These are phyloP conservation scores for Coemansia sp. DNA, from an alignment of 192 early-diverging fungal species.

Conservation along the genomic window DNA sequence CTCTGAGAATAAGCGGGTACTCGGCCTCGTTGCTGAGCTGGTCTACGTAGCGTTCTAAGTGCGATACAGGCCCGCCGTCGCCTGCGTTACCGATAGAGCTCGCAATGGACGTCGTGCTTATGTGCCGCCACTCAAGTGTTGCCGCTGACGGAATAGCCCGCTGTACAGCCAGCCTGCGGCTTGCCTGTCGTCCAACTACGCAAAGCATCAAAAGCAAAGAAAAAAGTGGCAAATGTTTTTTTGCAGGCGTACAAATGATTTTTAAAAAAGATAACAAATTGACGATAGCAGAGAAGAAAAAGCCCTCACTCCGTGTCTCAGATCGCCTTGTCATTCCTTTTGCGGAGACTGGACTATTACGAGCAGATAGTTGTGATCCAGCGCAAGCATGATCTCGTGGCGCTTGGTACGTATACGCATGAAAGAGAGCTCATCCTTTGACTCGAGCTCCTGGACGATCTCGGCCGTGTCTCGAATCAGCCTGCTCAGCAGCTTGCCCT, in stretches of 20 bases:
- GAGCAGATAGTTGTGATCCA: constrained; percentile 56
- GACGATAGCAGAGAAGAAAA: background rate
- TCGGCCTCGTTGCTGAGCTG: constrained; percentile 8
- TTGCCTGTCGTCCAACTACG: background rate
- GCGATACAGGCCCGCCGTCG: background rate
- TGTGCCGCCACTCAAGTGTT: background rate
- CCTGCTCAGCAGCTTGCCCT: constrained; percentile 80
- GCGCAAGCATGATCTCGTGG: constrained; percentile 95
- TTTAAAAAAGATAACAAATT: background rate
- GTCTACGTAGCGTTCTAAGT: background rate
- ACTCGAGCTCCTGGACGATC: constrained; percentile 79
- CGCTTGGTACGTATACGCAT: constrained; percentile 90
- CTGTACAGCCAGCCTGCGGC: background rate
- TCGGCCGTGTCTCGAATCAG: constrained; percentile 74
- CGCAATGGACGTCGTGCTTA: constrained; percentile 6
- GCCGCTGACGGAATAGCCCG: background rate
- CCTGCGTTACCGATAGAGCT: background rate
- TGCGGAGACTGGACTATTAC: constrained; percentile 50
- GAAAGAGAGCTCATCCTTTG: constrained; percentile 93
- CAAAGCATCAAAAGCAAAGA: background rate
- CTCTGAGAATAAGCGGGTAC: constrained; percentile 12
- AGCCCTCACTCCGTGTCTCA: background rate
- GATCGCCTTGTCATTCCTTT: constrained; percentile 13
- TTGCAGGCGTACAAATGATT: background rate
- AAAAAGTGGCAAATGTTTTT: background rate